These are phyloP conservation scores for Aspergillus coremiiformis DNA, from an alignment of 495 filamentous ascomycete genomes.

Conservation along the genomic window DNA sequence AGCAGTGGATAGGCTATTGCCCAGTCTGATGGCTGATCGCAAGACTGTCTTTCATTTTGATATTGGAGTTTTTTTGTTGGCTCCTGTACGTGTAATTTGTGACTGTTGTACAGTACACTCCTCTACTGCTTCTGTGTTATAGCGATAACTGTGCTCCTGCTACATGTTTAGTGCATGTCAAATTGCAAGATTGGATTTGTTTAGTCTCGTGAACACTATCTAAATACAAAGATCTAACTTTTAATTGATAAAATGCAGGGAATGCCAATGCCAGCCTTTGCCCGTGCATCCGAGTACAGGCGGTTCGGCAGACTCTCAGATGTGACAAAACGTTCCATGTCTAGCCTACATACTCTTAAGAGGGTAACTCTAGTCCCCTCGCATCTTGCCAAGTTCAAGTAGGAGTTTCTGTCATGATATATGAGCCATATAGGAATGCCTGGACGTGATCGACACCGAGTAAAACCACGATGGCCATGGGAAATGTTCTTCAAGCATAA, in stretches of 20 bases:
- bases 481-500: not conserved
- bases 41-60: not conserved
- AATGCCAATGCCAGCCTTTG: conserved; percentile 21
- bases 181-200: not conserved
- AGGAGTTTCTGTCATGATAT: not conserved
- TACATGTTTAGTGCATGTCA: not conserved
- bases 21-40: not conserved
- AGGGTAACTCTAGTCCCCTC: too few relatives aligned
- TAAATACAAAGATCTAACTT: not conserved
- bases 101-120: not conserved
- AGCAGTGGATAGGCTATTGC: not conserved
- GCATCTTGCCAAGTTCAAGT: not conserved
- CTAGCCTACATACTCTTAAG: too few relatives aligned
- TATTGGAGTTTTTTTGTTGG: not conserved
- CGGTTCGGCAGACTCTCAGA: conserved; percentile 17
- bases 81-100: not conserved
- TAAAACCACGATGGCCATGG: not conserved
- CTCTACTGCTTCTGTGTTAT: not conserved
- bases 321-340: conserved; percentile 19
- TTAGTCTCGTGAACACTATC: not conserved
- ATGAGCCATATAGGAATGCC: not conserved
- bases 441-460: not conserved
- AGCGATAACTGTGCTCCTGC: not conserved
- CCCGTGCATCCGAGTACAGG: conserved; percentile 16
- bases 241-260: conserved; percentile 14